Conservation (phyloP, 768 basidiomycete species). For the Suillus paluster region DNA sequence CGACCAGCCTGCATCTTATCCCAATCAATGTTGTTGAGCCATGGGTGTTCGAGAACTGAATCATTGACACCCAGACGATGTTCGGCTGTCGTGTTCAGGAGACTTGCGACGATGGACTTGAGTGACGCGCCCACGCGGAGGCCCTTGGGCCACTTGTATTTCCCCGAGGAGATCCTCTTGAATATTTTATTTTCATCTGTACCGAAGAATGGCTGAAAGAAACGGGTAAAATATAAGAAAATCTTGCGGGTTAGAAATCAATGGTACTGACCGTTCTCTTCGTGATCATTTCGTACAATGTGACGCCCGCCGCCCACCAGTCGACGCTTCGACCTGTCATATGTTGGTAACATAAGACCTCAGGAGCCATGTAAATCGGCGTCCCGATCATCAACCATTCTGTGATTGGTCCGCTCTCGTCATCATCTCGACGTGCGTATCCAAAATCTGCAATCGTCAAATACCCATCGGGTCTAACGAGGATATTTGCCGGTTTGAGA, state of each 20-base stretch:
- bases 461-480: slow-evolving; percentile 61
- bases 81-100: slow-evolving; percentile 39
- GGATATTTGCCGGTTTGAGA: slow-evolving; percentile 61
- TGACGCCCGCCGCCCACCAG: slow-evolving; percentile 59
- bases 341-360: slow-evolving; percentile 35
- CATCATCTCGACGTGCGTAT: slow-evolving; percentile 27
- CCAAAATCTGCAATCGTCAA: slow-evolving; percentile 59
- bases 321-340: slow-evolving; percentile 43
- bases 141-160: slow-evolving; percentile 44
- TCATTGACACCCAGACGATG: slow-evolving; percentile 44
- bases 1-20: slow-evolving; percentile 44
- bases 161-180: slow-evolving; percentile 26
- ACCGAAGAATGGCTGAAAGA: slow-evolving; percentile 16
- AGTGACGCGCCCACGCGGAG: slow-evolving; percentile 43
- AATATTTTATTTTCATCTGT: slow-evolving; percentile 30
- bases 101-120: slow-evolving; percentile 45
- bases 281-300: slow-evolving; percentile 58
- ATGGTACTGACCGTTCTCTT: slow-evolving; percentile 34
- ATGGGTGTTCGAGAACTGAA: slow-evolving; percentile 46
- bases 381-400: slow-evolving; percentile 49
- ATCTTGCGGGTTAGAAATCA: background rate
- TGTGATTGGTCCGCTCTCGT: slow-evolving; percentile 18
- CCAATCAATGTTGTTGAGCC: slow-evolving; percentile 54
- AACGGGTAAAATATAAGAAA: background rate
- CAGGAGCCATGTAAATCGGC: slow-evolving; percentile 54